Evolutionary conservation across 2,329 filamentous ascomycete genomes (phyloP), one percentile per base, ranked within the genome.

Genomic region (Diplodia intermedia): DNA sequence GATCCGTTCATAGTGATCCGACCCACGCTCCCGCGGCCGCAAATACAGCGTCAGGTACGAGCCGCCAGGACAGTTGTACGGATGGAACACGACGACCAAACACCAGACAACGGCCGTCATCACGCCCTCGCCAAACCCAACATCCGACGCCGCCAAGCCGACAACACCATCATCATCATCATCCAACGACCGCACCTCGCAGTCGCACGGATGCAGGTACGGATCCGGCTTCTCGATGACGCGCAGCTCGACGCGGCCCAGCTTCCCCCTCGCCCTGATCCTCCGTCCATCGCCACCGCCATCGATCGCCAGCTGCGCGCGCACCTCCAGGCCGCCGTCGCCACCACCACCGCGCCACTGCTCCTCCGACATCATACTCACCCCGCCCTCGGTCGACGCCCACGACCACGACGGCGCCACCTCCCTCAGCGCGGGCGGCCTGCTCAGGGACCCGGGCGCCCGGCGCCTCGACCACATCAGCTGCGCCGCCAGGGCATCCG

Each of bases 381-480:
- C 47, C 14, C 43, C 60, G 11, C 60, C 60, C 43, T 23, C n/a
- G 0, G 60, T 63, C 47, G 60, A 63, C 31, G 60, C 60, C 60
- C 60, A 52, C 31, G 60, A 63, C 60, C 60, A 63, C 29, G 60
- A 23, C 43, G 60, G 60, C 54, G 54, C 54, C 43, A 52, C 29
- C 0, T 9, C 60, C 29, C 2, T 12, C 31, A 63, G 29, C 23
- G 38, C 60, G 2, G 4, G 11, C 1, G 60, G 43, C 60, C 60
- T 63, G 40, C 31, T 23, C 60, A 63, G 1, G 29, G 26, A 9
- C 29, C 43, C 29, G 29, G 43, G 26, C 40, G 4, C 6, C n/a
- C 43, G 12, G 29, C 40, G 9, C 33, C 43, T 20, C 43, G 60
- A 52, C 60, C 60, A 63, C 43, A 52, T 12, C 43, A 63, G 12